Conservation (phyloP, 192 early-diverging fungal genomes). For the Chytriomyces confervae region DNA sequence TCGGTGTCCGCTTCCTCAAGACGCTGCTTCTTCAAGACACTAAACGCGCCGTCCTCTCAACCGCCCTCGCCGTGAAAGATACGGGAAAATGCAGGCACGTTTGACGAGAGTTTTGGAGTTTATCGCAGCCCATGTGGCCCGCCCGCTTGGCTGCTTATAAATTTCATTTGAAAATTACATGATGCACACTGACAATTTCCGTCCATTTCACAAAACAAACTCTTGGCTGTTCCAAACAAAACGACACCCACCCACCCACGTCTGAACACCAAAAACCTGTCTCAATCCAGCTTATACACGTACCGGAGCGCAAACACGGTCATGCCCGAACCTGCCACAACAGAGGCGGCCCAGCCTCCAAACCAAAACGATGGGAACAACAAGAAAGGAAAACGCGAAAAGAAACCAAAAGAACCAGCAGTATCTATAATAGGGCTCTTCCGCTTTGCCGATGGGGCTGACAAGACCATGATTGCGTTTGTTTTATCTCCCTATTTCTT, state of each 20-base stretch:
- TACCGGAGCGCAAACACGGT: background rate
- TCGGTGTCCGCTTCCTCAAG: too few species aligned
- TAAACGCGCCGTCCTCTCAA: too few species aligned
- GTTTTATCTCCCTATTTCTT: background rate
- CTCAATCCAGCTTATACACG: background rate
- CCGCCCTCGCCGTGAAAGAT: too few species aligned
- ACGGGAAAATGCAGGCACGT: too few species aligned
- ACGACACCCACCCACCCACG: background rate
- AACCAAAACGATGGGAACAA: background rate
- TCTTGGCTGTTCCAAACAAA: background rate
- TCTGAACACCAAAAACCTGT: background rate
- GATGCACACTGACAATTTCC: background rate
- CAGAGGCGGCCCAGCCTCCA: background rate
- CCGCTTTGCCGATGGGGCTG: slow-evolving; percentile 16
- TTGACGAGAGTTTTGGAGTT: too few species aligned
- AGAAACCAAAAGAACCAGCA: slow-evolving; percentile 25
- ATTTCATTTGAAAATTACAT: too few species aligned
- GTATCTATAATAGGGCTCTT: slow-evolving; percentile 32
- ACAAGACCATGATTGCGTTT: slow-evolving; percentile 31
- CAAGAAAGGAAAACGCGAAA: background rate
- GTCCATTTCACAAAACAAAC: slow-evolving; percentile 4
- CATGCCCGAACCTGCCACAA: too few species aligned
- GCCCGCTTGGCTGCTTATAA: too few species aligned
- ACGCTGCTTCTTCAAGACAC: too few species aligned
- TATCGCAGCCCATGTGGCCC: too few species aligned